Base-by-base conservation (phyloP, 306 rosid species). In the Biancaea sappan region DNA sequence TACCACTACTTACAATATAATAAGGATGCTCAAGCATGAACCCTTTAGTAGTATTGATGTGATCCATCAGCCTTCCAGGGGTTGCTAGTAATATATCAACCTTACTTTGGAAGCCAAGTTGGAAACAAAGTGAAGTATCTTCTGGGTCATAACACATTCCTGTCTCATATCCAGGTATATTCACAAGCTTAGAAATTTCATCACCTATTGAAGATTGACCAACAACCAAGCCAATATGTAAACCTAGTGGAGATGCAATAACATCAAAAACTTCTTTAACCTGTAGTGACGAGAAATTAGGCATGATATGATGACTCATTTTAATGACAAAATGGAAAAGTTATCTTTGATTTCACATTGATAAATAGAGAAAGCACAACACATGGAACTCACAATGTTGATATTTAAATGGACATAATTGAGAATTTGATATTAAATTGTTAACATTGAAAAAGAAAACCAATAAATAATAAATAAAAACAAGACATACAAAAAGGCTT, bases 51-150 rank as follows among this genome's bases (percentile, higher is more conserved):
- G 77, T 69, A 65, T 86, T 88, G 16, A 92, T 85, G 69, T 90
- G 96, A 71, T 94, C 99, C 88, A 94, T 89, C 54, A 94, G 80
- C 85, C 97, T 88, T 77, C 99, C 97, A n/a, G 99, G 95, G 25
- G 96, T 94, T 15, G 98, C 98, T 52, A 94, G 96, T 79, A 94
- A 82, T 82, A 94, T 88, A 41, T n/a, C n/a, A 91, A 94, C 96
- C 46, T 90, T 87, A 71, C 93, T 86, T 59, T 50, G 88, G 25
- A 90, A 69, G n/a, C 81, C 82, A 24, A 67, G 75, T 52, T 60
- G 90, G 21, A 81, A 72, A 47, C 77, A 64, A 22, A 73, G 72
- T 0, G 28, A 69, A 80, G 71, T 24, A 44, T 75, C 84, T 5
- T 80, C 91, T 0, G 86, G 93, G 69, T 90, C 97, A n/a, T n/a